Evolutionary conservation across 2,329 filamentous ascomycete species (phyloP).

Genomic region (Colletotrichum tamarilloi): DNA sequence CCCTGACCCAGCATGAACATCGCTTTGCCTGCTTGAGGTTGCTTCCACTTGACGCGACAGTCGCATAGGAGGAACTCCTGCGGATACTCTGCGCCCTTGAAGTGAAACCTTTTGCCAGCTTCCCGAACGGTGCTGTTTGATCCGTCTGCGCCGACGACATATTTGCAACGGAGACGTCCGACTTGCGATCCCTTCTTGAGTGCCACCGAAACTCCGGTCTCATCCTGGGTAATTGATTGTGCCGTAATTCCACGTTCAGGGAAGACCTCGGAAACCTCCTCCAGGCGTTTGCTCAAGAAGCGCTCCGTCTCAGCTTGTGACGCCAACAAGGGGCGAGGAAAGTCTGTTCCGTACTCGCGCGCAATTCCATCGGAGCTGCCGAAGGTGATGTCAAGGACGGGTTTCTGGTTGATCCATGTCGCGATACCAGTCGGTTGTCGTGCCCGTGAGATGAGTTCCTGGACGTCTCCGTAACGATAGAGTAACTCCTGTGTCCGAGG

Average conservation of each 20-base stretch:
- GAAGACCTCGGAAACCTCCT: not conserved
- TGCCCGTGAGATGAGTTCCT: slow-evolving; percentile 49
- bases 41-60: slow-evolving; percentile 41
- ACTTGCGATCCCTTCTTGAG: slow-evolving; percentile 38
- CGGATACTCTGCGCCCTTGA: slow-evolving; percentile 53
- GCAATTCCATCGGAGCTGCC: slow-evolving; percentile 22
- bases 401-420: slow-evolving; percentile 48
- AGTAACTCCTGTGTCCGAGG: slow-evolving; percentile 62
- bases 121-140: slow-evolving; percentile 57
- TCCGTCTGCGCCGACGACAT: slow-evolving; percentile 60
- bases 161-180: slow-evolving; percentile 47
- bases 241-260: not conserved
- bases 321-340: not conserved
- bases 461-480: slow-evolving; percentile 52
- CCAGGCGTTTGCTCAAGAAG: not conserved
- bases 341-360: not conserved
- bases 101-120: slow-evolving; percentile 47
- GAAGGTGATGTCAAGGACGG: slow-evolving; percentile 45
- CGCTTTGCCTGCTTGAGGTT: slow-evolving; percentile 27
- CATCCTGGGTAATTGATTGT: not conserved
- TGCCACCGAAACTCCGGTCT: slow-evolving; percentile 19
- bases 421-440: slow-evolving; percentile 48
- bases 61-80: slow-evolving; percentile 58
- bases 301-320: not conserved
- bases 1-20: slow-evolving; percentile 45